A percentile compares a stretch with the other conserved stretches of the same genome.
Evolutionary conservation across 164 flowering plant species (phyloP).

Genomic region (Vitis rupestris): DNA sequence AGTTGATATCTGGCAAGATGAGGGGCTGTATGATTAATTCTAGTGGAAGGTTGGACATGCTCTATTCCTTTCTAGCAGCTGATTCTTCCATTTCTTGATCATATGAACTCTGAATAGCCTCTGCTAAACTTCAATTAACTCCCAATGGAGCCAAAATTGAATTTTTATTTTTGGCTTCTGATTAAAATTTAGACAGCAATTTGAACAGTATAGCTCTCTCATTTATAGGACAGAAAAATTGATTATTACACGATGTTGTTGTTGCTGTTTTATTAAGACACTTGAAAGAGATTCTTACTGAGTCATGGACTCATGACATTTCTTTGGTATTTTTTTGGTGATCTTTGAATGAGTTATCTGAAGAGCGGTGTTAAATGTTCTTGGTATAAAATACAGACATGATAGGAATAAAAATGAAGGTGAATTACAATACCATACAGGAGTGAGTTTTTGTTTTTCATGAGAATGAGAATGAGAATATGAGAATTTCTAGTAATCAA

Average conservation of each 20-base stretch:
- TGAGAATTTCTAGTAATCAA: too few species aligned
- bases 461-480: too few species aligned
- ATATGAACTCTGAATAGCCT: background rate
- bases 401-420: too few species aligned
- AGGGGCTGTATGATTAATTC: conserved; percentile 49
- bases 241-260: background rate
- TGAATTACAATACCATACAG: too few species aligned
- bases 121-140: background rate
- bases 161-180: background rate
- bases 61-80: background rate
- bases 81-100: background rate
- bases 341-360: too few species aligned
- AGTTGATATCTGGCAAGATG: conserved; percentile 71
- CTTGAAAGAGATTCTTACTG: background rate
- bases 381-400: too few species aligned
- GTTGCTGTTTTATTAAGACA: background rate
- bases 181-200: background rate
- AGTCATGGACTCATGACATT: too few species aligned
- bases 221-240: conserved; percentile 23
- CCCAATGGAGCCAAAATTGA: background rate
- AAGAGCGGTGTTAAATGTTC: too few species aligned
- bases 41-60: background rate
- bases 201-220: conserved; percentile 9
- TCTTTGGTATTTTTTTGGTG: too few species aligned
- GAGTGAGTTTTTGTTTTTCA: too few species aligned